Base-by-base conservation (phyloP, 1,284 basidiomycete genomes). In the Bjerkandera adusta region DNA sequence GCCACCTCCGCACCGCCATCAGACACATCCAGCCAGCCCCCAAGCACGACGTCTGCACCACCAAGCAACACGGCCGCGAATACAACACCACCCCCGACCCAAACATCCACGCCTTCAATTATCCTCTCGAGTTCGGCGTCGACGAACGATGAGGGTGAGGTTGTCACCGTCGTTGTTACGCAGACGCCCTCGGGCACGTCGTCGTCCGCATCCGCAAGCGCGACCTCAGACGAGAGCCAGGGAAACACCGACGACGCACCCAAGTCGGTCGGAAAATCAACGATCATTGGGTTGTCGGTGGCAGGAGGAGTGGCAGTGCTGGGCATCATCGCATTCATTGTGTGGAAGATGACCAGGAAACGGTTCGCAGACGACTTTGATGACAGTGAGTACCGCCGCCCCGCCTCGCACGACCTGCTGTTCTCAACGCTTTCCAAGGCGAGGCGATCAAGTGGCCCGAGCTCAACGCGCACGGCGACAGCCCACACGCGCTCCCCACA, bases 391-490 rank as follows among this genome's bases (percentile, higher is more conserved):
- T 78, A 33, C 42, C 54, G 48, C 22, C 25, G 10, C 21, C 33
- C 27, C 20, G 47, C 50, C 46, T 43, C 15, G 22, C 33, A 18
- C 21, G 21, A 35, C 20, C 12, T n/a, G 33, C 18, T 45, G 15
- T 43, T 34, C 26, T 46, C 26, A 38, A 47, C 20, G 16, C 7
- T 22, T 30, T 45, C 22, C 34, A 60, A 88, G 87, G 75, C 56
- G 85, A 89, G 65, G 85, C 85, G 22, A 91, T 91, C 67, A 90
- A 90, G 67, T 91, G 88, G 88, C 88, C 88, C 1, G 89, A 91
- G 56, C 73, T 91, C 37, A 88, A 89, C 62, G 64, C 76, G 1
- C 85, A 88, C 57, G 70, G 72, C 45, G 72, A 71, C 45, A 67
- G 61, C 22, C 53, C 61, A 2, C 62, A 54, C 29, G 81, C 81